Evolutionary conservation across 495 filamentous ascomycete genomes (phyloP).

Genomic region (Glutinoglossum americanum): DNA sequence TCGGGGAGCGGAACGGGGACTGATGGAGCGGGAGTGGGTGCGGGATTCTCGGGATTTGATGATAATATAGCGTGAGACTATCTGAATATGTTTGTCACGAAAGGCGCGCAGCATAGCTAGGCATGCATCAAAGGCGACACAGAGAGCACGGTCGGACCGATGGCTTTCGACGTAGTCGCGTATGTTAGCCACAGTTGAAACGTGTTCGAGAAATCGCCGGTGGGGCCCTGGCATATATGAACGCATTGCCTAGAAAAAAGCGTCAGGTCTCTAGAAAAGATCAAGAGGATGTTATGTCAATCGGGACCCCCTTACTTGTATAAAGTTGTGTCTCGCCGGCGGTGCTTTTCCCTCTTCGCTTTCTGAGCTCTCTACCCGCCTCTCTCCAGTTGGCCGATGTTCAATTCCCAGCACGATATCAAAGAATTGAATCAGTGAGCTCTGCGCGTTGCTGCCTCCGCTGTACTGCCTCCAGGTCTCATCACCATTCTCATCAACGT

Average conservation of each 20-base stretch:
- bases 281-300: neutral
- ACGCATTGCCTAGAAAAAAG: slow-evolving; percentile 47
- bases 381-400: slow-evolving; percentile 74
- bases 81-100: slow-evolving; percentile 86
- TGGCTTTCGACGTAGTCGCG: slow-evolving; percentile 57
- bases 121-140: slow-evolving; percentile 73
- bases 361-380: slow-evolving; percentile 23
- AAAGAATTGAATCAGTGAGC: slow-evolving; percentile 85
- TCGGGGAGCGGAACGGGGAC: slow-evolving; percentile 22
- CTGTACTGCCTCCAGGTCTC: slow-evolving; percentile 56
- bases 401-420: slow-evolving; percentile 81
- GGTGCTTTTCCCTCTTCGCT: slow-evolving; percentile 29
- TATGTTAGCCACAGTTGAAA: slow-evolving; percentile 68
- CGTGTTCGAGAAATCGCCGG: slow-evolving; percentile 65
- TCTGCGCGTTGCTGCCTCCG: slow-evolving; percentile 89
- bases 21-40: slow-evolving; percentile 22
- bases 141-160: slow-evolving; percentile 37
- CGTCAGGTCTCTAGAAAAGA: slow-evolving; percentile 5
- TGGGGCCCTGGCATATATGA: slow-evolving; percentile 90
- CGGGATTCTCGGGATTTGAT: slow-evolving; percentile 38
- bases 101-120: slow-evolving; percentile 76
- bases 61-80: slow-evolving; percentile 92
- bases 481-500: slow-evolving; percentile 50
- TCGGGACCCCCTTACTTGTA: slow-evolving; percentile 24
- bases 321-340: slow-evolving; percentile 62